Conservation (phyloP, 768 basidiomycete species). For the Mycena kentingensis region DNA sequence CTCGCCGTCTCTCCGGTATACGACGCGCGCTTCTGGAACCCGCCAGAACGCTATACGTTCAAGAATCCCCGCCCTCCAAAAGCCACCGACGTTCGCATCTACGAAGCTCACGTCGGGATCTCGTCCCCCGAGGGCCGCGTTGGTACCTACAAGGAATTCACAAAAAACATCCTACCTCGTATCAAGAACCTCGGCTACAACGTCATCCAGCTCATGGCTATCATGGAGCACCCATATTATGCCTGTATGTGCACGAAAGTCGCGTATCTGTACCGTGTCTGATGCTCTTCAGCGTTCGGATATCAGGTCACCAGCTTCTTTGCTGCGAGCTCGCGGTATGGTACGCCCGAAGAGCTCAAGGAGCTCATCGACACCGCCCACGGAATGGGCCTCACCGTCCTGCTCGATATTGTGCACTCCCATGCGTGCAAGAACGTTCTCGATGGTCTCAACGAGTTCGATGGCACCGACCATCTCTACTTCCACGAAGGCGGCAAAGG, state of each 20-base stretch:
- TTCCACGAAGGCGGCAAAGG: constrained; percentile 95
- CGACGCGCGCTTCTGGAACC: constrained; percentile 99
- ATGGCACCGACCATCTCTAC: constrained; percentile 96
- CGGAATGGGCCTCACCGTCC: constrained; percentile 86
- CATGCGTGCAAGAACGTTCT: constrained; percentile 98
- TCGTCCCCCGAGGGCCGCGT: constrained; percentile 86
- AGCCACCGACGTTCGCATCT: constrained; percentile 74
- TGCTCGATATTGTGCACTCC: constrained; percentile 96
- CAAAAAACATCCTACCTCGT: constrained; percentile 75
- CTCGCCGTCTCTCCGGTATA: constrained; percentile 85
- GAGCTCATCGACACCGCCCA: constrained; percentile 96
- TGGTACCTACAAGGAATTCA: constrained; percentile 96
- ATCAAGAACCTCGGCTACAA: constrained; percentile 95
- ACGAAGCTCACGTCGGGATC: constrained; percentile 98
- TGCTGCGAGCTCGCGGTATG: constrained; percentile 94
- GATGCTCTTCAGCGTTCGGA: constrained; percentile 75
- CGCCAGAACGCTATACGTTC: constrained; percentile 80
- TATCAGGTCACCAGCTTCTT: constrained; percentile 99
- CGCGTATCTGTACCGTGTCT: constrained; percentile 30
- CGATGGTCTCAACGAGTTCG: constrained; percentile 94
- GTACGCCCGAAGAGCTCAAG: constrained; percentile 92
- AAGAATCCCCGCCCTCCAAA: constrained; percentile 74
- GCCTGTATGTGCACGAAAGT: too few species aligned
- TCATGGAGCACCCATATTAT: constrained; percentile 98
- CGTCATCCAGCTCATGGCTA: constrained; percentile 95